These are phyloP conservation scores for Aspergillus sclerotioniger DNA, from an alignment of 495 filamentous ascomycete genomes.

Conservation along the genomic window DNA sequence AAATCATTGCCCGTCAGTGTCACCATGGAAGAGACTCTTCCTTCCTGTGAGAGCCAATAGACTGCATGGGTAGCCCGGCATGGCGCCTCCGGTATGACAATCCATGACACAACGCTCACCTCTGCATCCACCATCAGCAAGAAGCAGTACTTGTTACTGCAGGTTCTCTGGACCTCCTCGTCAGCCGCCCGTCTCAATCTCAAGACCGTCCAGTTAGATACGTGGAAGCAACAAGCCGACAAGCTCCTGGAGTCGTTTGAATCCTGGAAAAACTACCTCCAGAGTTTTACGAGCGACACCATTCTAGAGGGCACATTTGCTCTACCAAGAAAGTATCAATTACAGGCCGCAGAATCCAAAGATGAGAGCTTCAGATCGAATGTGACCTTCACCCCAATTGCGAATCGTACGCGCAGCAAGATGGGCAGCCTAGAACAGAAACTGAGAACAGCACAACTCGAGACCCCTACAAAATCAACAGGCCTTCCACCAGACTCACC, in stretches of 20 bases:
- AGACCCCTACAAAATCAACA: not conserved
- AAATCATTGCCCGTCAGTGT: not conserved
- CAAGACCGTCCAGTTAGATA: not conserved
- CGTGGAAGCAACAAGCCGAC: not conserved
- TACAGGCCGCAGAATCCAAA: not conserved
- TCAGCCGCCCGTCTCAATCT: not conserved
- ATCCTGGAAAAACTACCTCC: not conserved
- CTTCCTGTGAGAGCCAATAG: not conserved
- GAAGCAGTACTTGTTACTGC: not conserved
- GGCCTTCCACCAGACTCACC: not conserved
- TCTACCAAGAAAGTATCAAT: not conserved
- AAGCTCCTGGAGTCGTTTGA: not conserved
- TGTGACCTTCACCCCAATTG: not conserved
- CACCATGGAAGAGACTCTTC: not conserved
- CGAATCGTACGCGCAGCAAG: not conserved
- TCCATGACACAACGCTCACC: not conserved
- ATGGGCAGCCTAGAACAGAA: not conserved
- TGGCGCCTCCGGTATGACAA: not conserved
- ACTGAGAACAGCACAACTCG: not conserved
- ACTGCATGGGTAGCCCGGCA: not conserved
- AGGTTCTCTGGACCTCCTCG: not conserved
- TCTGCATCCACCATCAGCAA: not conserved
- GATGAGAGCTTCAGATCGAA: not conserved
- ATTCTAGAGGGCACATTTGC: not conserved
- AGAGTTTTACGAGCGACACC: not conserved